Evolutionary conservation across 768 basidiomycete species (phyloP).

Genomic region (Inosperma sp.): DNA sequence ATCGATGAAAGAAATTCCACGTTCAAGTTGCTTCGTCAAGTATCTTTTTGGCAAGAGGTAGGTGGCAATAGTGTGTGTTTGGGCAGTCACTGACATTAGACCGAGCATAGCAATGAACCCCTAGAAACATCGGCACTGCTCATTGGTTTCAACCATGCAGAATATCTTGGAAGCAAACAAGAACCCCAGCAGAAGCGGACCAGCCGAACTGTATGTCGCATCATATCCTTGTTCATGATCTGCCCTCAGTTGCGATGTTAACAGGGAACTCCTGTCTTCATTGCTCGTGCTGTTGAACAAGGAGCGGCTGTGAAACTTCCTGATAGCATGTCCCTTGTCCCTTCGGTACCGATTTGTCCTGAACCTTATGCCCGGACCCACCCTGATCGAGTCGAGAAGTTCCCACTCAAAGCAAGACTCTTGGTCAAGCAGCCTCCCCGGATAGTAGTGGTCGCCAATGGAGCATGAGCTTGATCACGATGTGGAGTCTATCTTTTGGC

Average conservation of each 20-base stretch:
- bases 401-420: background rate
- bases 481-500: background rate
- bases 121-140: background rate
- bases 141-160: background rate
- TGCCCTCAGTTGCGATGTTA: background rate
- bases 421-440: background rate
- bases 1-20: background rate
- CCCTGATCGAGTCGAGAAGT: background rate
- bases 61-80: background rate
- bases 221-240: background rate
- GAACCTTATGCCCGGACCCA: background rate
- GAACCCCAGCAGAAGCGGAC: background rate
- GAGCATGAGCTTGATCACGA: slow-evolving; percentile 4
- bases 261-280: too few relatives aligned
- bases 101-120: background rate
- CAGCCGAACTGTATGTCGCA: background rate
- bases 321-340: background rate
- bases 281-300: too few relatives aligned
- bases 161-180: background rate
- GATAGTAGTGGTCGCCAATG: background rate
- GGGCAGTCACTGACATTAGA: background rate
- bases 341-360: background rate
- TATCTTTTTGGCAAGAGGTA: background rate
- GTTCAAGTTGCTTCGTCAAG: background rate
- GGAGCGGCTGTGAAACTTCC: background rate